These are phyloP conservation scores for Hanseniaspora hatyaiensis DNA, from an alignment of 805 yeast genomes.

Conservation along the genomic window DNA sequence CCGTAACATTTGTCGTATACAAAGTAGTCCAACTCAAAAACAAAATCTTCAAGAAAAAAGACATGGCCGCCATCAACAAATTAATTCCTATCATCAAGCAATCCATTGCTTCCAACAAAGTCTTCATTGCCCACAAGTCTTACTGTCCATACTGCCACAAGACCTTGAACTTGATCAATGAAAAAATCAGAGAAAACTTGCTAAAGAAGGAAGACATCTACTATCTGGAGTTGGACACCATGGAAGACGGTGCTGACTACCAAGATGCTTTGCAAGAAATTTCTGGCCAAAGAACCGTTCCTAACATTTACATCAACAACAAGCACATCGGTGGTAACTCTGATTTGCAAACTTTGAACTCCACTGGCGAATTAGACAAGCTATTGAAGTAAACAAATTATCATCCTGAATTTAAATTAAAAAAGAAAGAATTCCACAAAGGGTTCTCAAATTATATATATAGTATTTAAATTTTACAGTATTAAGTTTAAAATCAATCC, in stretches of 20 bases:
- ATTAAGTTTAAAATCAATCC: too few species aligned
- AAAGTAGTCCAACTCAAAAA: neutral
- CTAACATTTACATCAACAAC: slow-evolving; percentile 80
- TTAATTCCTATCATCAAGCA: slow-evolving; percentile 46
- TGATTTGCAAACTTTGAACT: slow-evolving; percentile 63
- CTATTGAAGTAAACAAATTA: slow-evolving; percentile 24
- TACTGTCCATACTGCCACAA: slow-evolving; percentile 58
- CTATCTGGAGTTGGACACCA: slow-evolving; percentile 37
- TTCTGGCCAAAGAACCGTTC: slow-evolving; percentile 89
- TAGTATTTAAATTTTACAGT: too few species aligned
- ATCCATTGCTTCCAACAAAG: slow-evolving; percentile 51
- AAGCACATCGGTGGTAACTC: slow-evolving; percentile 94
- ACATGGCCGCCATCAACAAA: slow-evolving; percentile 47
- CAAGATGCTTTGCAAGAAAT: slow-evolving; percentile 66
- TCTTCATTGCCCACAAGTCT: slow-evolving; percentile 73
- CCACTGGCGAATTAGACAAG: slow-evolving; percentile 46
- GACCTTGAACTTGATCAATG: slow-evolving; percentile 32
- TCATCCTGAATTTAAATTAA: neutral
- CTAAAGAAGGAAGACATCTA: slow-evolving; percentile 21
- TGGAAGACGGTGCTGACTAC: slow-evolving; percentile 64
- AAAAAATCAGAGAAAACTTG: slow-evolving; percentile 34
- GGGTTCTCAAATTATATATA: too few species aligned
- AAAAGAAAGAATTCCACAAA: too few species aligned
- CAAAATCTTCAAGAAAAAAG: slow-evolving; percentile 12
- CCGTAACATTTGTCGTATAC: neutral